Evolutionary conservation across 176 grass and related monocot species (phyloP), one percentile per base, ranked within the genome.

Genomic region (Oryza punctata): DNA sequence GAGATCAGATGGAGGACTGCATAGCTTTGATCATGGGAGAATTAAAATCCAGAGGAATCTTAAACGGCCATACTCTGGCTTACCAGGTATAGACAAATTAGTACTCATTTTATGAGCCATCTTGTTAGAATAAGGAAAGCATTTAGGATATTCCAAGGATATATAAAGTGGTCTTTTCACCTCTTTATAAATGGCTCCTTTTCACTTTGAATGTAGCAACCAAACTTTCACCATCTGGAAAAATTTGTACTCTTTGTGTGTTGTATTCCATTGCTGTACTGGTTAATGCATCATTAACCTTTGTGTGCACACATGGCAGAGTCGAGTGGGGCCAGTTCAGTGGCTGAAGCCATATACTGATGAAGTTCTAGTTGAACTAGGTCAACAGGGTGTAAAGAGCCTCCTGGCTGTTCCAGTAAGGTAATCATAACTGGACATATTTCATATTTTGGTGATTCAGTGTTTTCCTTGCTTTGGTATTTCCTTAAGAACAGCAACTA

Each of bases 331-430:
- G 19, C 96, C 96, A 75, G 77, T 96, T 90, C 96, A 94, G 73
- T 99, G 93, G 96, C 72, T 99, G 52, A 98, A 95, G 83, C 96
- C 96, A 72, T 98, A 98, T 82, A 98, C 96, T 41, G 96, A 98
- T 78, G 85, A 98, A 90, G 87, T 95, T 47, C 83, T 98, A 81
- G 89, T 93, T 27, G 87, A 98, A 69, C 89, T 98, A 77, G 96
- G 93, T 76, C 87, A 92, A 81, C 91, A 89, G 63, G 96, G 91
- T 64, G 93, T 92, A n/a, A 99, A 94, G 74, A 99, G 89, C 74
- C 89, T 99, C 67, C 89, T 99, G 28, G 96, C 86, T 84, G 96
- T 99, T 76, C 96, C 96, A 81, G 85, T 99, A 88, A 96, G 96
- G 96, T 99, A 88, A 63, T 57, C 1, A 37, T 73, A 75, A 47